Conservation (phyloP, 768 basidiomycete genomes). For the Rubroboletus pulcherrimus region DNA sequence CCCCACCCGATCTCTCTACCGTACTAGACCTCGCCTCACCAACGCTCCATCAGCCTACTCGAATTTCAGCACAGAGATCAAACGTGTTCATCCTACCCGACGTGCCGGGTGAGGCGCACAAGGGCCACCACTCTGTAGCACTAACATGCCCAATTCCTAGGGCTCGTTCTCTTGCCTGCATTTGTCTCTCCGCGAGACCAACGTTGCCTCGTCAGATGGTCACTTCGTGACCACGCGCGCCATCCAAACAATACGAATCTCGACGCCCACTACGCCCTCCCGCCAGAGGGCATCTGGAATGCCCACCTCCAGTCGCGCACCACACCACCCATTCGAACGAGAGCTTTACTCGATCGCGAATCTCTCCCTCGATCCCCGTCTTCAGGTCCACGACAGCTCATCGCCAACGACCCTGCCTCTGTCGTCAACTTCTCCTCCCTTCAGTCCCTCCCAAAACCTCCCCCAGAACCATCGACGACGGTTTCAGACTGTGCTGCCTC, state of each 20-base stretch:
- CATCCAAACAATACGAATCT: slow-evolving; percentile 87
- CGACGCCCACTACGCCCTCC: slow-evolving; percentile 80
- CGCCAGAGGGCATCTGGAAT: slow-evolving; percentile 76
- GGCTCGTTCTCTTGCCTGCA: slow-evolving; percentile 79
- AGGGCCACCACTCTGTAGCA: neutral
- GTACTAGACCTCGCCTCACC: slow-evolving; percentile 60
- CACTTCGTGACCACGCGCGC: slow-evolving; percentile 70
- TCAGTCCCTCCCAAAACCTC: slow-evolving; percentile 53
- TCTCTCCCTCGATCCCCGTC: slow-evolving; percentile 7
- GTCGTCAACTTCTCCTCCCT: slow-evolving; percentile 52
- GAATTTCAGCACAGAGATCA: neutral
- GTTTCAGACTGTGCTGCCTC: slow-evolving; percentile 47
- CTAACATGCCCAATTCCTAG: slow-evolving; percentile 38
- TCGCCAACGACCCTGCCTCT: slow-evolving; percentile 70
- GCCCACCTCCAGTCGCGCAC: slow-evolving; percentile 39
- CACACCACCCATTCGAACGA: slow-evolving; percentile 37
- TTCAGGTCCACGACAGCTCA: slow-evolving; percentile 59
- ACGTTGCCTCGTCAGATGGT: slow-evolving; percentile 63
- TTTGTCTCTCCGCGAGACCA: slow-evolving; percentile 66
- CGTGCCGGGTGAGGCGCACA: slow-evolving; percentile 39
- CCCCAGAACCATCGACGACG: slow-evolving; percentile 61
- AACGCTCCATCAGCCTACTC: neutral
- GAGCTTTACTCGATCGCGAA: slow-evolving; percentile 21
- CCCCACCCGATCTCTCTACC: slow-evolving; percentile 65
- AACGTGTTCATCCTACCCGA: slow-evolving; percentile 12